phyloP scores from a whole-genome alignment of 495 filamentous ascomycete species.

The Neurospora sp. region DNA sequence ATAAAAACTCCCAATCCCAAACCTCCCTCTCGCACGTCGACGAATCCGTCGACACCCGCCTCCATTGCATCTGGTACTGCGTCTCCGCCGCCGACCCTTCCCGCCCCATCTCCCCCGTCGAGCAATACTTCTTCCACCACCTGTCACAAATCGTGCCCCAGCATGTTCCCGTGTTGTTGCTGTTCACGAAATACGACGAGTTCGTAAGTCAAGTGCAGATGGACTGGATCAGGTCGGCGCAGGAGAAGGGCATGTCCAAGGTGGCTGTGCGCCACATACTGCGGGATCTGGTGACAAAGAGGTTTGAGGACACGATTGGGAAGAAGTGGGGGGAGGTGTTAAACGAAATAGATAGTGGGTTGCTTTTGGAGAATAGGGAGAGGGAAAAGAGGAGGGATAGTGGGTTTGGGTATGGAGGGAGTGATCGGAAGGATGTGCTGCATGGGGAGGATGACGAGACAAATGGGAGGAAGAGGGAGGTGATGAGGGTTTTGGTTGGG shows the following conservation, averaged over 20 bases:
- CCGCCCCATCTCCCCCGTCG: slow-evolving; percentile 6
- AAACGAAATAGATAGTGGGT: not conserved
- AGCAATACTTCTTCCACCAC: slow-evolving; percentile 14
- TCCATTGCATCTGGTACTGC: slow-evolving; percentile 26
- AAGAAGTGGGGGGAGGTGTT: slow-evolving; percentile 13
- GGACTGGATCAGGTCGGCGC: slow-evolving; percentile 13
- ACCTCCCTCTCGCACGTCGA: not conserved
- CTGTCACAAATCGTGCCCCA: slow-evolving; percentile 2
- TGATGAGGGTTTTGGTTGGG: not conserved
- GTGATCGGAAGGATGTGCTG: not conserved
- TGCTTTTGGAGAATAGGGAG: not conserved
- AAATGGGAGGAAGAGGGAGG: not conserved
- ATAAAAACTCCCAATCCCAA: not conserved
- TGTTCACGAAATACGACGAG: slow-evolving; percentile 24
- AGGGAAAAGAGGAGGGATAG: not conserved
- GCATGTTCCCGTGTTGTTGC: slow-evolving; percentile 11
- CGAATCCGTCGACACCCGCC: not conserved
- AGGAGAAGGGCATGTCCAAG: slow-evolving; percentile 14
- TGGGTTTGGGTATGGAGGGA: not conserved
- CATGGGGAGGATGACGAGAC: not conserved
- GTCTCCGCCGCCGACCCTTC: slow-evolving; percentile 12
- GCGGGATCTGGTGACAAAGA: slow-evolving; percentile 12
- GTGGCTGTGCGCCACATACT: slow-evolving; percentile 18
- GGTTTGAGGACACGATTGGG: slow-evolving; percentile 15
- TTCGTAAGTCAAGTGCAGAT: slow-evolving; percentile 16